Base-by-base conservation (phyloP, 768 basidiomycete genomes). In the Artomyces pyxidatus region DNA sequence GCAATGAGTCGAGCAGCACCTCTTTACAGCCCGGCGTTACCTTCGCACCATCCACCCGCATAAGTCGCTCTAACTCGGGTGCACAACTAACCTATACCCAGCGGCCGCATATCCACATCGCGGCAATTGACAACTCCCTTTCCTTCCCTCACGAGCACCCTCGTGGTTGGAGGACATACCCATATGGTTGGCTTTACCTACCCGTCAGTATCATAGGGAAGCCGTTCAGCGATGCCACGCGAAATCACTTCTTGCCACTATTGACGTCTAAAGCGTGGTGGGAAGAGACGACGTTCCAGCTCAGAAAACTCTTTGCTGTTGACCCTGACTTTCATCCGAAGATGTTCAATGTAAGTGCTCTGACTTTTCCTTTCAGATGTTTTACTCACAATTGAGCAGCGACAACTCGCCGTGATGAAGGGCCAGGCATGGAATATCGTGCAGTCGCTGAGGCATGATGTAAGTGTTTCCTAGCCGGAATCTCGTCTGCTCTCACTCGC, bases 111-210 rank as follows among this genome's bases (percentile, higher is more conserved):
- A 81, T 93, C 37, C 90, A 92, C 60, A 87, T 93, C 49, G 90
- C 91, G 39, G 91, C 91, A 9, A 95, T 95, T 53, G 92, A 94
- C 61, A 94, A 94, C 64, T 92, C 88, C 0, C 76, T 95, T 30
- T 88, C 88, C 2, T 95, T 92, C 59, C 92, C 92, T 22, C 88
- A 93, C 55, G 85, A 91, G 59, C 90, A 94, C 58, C 92, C 92
- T 0, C 77, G 80, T 51, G 90, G 80, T 26, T 81, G 78, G 79
- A 58, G 73, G 32, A 82, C 82, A 11, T 93, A 85, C 60, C 88
- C 89, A 1, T 94, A 90, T 56, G 89, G 88, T 23, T 91, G 89
- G 89, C 63, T 92, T 35, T 91, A 85, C 61, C 72, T 92, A 11
- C 90, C 90, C 3, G 88, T 91, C 41, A 87, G 81, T 57, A 62